Conservation (phyloP, 1,284 basidiomycete genomes). For the Cryptococcus sp. region DNA sequence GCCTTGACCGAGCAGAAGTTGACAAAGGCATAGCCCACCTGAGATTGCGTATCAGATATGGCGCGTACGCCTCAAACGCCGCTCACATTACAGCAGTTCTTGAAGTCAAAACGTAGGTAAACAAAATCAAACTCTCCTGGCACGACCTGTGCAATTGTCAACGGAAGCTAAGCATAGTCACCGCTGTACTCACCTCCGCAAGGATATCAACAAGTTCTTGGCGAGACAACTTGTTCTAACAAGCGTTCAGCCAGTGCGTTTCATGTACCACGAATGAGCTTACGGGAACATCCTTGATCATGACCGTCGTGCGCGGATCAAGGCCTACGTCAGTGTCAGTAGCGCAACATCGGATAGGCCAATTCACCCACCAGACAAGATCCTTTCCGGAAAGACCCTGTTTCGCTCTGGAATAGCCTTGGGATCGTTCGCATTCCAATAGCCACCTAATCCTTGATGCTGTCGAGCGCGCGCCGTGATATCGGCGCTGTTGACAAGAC, state of each 20-base stretch:
- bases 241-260: not conserved
- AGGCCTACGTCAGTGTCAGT: constrained; percentile 29
- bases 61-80: not conserved
- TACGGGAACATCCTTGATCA: constrained; percentile 54
- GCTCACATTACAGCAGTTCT: constrained; percentile 52
- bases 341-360: not conserved
- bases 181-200: constrained; percentile 33
- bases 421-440: constrained; percentile 25
- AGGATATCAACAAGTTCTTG: constrained; percentile 50
- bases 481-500: constrained; percentile 34
- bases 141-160: constrained; percentile 34
- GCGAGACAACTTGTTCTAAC: constrained; percentile 52
- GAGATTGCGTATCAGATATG: constrained; percentile 2
- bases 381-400: constrained; percentile 41
- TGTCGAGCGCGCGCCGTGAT: constrained; percentile 28
- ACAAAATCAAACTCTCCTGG: constrained; percentile 52
- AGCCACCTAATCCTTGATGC: constrained; percentile 25
- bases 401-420: constrained; percentile 44
- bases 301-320: constrained; percentile 50
- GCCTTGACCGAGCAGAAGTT: constrained; percentile 46
- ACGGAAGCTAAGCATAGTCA: not conserved
- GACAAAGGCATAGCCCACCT: constrained; percentile 53
- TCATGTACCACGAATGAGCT: constrained; percentile 6
- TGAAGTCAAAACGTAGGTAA: constrained; percentile 54
- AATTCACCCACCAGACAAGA: constrained; percentile 34